Evolutionary conservation across 805 yeast species (phyloP).

Genomic region (Yamadazyma kitorensis): DNA sequence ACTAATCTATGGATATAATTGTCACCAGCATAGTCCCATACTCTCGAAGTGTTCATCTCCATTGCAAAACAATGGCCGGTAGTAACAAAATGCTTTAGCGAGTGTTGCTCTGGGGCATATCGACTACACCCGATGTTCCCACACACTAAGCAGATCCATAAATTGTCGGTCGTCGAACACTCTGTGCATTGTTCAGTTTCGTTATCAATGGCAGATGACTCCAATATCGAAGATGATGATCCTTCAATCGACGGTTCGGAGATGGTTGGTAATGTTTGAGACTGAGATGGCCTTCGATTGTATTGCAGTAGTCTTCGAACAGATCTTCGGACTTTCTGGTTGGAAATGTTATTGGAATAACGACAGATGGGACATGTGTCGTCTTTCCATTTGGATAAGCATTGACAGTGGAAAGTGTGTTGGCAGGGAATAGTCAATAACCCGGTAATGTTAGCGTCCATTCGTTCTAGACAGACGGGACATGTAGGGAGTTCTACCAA

Average conservation of each 20-base stretch:
- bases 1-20: slow-evolving; percentile 83
- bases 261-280: background rate
- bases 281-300: background rate
- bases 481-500: slow-evolving; percentile 78
- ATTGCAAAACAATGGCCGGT: slow-evolving; percentile 88
- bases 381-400: slow-evolving; percentile 85
- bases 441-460: slow-evolving; percentile 81
- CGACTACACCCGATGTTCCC: slow-evolving; percentile 93
- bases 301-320: slow-evolving; percentile 31
- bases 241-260: background rate
- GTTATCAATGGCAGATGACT: slow-evolving; percentile 9
- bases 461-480: slow-evolving; percentile 86
- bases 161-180: slow-evolving; percentile 58
- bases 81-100: slow-evolving; percentile 71
- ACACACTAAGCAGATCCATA: slow-evolving; percentile 89
- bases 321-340: slow-evolving; percentile 30
- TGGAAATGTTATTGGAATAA: slow-evolving; percentile 54
- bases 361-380: slow-evolving; percentile 91
- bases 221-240: background rate
- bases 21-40: slow-evolving; percentile 94
- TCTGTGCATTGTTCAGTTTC: slow-evolving; percentile 42
- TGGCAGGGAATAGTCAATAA: slow-evolving; percentile 86
- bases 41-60: slow-evolving; percentile 81
- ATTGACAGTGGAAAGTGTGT: slow-evolving; percentile 88
- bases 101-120: slow-evolving; percentile 76